These are phyloP conservation scores for Cercophora scortea DNA, from an alignment of 495 filamentous ascomycete genomes.

Conservation along the genomic window DNA sequence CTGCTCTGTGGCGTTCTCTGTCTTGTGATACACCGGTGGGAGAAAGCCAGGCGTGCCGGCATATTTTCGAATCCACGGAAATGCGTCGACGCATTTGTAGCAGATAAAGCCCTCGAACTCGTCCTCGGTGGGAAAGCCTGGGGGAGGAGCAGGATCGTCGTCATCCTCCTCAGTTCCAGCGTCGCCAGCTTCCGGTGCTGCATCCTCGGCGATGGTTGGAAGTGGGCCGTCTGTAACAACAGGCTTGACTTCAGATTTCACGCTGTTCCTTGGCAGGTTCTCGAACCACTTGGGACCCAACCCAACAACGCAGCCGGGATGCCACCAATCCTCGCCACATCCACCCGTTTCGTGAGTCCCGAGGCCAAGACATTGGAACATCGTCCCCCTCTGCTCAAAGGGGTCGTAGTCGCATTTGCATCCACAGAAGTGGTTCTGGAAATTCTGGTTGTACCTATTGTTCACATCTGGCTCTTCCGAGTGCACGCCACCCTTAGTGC, in stretches of 20 bases:
- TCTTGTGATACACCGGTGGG: conserved; percentile 48
- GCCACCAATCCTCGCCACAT: conserved; percentile 99
- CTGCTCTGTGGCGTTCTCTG: conserved; percentile 2
- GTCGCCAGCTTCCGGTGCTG: conserved; percentile 13
- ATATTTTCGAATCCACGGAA: conserved; percentile 89
- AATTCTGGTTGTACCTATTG: conserved; percentile 95
- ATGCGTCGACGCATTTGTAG: conserved; percentile 82
- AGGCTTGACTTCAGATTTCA: conserved; percentile 8
- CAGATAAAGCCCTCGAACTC: conserved; percentile 86
- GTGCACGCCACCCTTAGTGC: conserved; percentile 64
- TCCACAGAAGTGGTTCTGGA: conserved; percentile 84
- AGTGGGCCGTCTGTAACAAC: conserved; percentile 12
- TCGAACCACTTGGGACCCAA: conserved; percentile 53
- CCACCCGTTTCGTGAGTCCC: conserved; percentile 72
- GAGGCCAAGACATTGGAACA: conserved; percentile 95
- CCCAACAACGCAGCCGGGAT: conserved; percentile 88
- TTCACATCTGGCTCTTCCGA: conserved; percentile 61
- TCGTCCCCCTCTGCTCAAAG: conserved; percentile 85
- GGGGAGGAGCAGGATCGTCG: conserved; percentile 54
- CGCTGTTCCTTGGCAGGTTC: conserved; percentile 35
- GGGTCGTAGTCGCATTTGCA: conserved; percentile 83
- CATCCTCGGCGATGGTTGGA: conserved; percentile 33
- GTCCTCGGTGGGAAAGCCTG: conserved; percentile 81
- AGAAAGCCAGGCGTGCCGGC: conserved; percentile 80
- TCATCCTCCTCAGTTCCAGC: conserved; percentile 30